A percentile compares a stretch with the other conserved stretches of the same genome.
phyloP scores from a whole-genome alignment of 129 eudicot genomes.

The Lactuca saligna region DNA sequence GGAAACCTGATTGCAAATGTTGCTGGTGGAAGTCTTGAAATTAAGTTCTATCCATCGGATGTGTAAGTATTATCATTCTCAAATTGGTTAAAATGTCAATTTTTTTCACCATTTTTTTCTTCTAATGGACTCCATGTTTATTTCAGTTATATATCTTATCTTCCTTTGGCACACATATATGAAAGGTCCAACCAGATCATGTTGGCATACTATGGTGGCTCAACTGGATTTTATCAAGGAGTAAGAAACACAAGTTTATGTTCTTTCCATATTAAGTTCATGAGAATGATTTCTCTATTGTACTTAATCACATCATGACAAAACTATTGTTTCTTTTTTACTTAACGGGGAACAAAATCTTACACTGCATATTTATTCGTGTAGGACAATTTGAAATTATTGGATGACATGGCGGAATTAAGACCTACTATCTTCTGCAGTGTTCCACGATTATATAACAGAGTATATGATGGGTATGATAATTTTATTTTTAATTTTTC shows the following conservation, averaged over 20 bases:
- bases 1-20: slow-evolving; percentile 67
- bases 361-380: background rate
- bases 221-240: slow-evolving; percentile 90
- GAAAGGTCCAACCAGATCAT: slow-evolving; percentile 61
- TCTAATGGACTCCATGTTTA: slow-evolving; percentile 6
- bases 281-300: background rate
- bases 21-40: slow-evolving; percentile 53
- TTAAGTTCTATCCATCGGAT: slow-evolving; percentile 59
- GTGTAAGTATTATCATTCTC: slow-evolving; percentile 48
- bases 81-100: slow-evolving; percentile 2
- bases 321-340: background rate
- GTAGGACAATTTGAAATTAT: slow-evolving; percentile 74
- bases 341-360: background rate
- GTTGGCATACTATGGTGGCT: slow-evolving; percentile 53
- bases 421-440: slow-evolving; percentile 81
- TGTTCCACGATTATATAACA: slow-evolving; percentile 82
- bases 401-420: slow-evolving; percentile 78
- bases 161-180: slow-evolving; percentile 86
- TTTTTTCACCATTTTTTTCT: background rate
- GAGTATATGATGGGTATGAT: slow-evolving; percentile 71
- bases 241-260: slow-evolving; percentile 27
- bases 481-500: background rate
- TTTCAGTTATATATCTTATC: slow-evolving; percentile 71
- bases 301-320: slow-evolving; percentile 7
- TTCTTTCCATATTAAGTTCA: slow-evolving; percentile 18